Base-by-base conservation (phyloP, 257 asterid genomes). In the Orobanche coerulescens region DNA sequence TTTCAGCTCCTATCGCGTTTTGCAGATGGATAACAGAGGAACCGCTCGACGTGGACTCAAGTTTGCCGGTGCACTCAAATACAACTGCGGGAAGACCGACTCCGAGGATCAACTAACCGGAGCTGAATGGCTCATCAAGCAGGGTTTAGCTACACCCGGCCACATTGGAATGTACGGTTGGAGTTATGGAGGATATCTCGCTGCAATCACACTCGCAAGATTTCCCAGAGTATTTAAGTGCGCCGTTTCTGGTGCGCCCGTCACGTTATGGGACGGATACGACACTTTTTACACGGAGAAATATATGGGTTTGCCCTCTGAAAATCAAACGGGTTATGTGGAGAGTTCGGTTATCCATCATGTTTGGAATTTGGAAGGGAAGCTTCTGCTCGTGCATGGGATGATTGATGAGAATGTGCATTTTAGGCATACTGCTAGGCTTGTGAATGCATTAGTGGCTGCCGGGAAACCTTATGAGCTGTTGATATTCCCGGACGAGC, bases 361-460 rank as follows among this genome's bases (percentile, higher is more conserved):
- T 10, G 68, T 81, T 4, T 78, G 58, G 24, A 78, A 78, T 28
- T 66, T 88, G 76, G 73, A 82, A 60, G 98, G 96, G 52, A 86
- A 74, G 74, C 73, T 91, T 61, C 58, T 91, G 71, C 76, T 91
- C 1, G 96, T 91, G 69, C 98, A 91, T 58, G 98, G 96, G 31
- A 85, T 91, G 98, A 88, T 91, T 0, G 98, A 91, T 6, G 98
- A 88, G 67, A 91, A 91, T 30, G 98, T 91, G 79, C 96, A 88
- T 68, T 91, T 91, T 66, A 79, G 98, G 80, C 98, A 91, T 82
- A 91, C 96, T 0, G 95, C 95, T 0, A 69, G 94, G 84, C 95
- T 91, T 19, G 84, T 91, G 50, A 91, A 88, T 19, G 90, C 87
- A 0, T 86, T 91, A 4, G 88, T 84, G 62, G 81, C 78, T 4